phyloP scores from a whole-genome alignment of 768 basidiomycete genomes.

The Rhizopogon vesiculosus region DNA sequence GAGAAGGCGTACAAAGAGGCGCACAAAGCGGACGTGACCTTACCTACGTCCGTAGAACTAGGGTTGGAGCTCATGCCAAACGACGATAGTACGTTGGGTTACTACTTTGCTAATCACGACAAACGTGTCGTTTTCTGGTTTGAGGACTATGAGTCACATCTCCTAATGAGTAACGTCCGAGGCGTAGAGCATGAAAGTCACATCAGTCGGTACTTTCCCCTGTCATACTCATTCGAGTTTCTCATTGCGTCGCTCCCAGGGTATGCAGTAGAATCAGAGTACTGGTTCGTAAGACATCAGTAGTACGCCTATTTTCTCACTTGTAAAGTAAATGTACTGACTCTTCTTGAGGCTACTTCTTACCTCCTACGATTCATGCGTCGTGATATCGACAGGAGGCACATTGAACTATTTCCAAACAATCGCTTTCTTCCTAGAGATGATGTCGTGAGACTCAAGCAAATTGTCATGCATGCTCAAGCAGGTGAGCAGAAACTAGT shows the following conservation, averaged over 20 bases:
- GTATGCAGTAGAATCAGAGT: conserved; percentile 20
- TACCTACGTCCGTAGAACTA: not conserved
- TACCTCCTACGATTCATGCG: too few species aligned
- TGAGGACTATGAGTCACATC: conserved; percentile 28
- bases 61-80: conserved; percentile 3
- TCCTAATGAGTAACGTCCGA: conserved; percentile 29
- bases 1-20: not conserved
- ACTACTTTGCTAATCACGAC: conserved; percentile 44
- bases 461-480: not conserved
- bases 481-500: not conserved
- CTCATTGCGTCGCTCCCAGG: conserved; percentile 2
- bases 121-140: conserved; percentile 43
- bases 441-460: conserved; percentile 2
- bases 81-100: conserved; percentile 11
- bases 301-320: not conserved
- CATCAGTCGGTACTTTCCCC: conserved; percentile 28
- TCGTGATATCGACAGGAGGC: not conserved
- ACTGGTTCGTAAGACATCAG: conserved; percentile 14
- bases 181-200: conserved; percentile 35
- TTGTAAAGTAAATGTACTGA: not conserved
- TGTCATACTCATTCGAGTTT: not conserved
- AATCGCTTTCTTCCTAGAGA: conserved; percentile 14
- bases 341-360: not conserved
- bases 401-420: conserved; percentile 5
- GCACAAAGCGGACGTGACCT: not conserved